Percentiles rank a stretch among this genome's conserved stretches.
These are phyloP conservation scores for Gnomoniopsis smithogilvyi DNA, from an alignment of 2,329 filamentous ascomycete species.

Conservation along the genomic window DNA sequence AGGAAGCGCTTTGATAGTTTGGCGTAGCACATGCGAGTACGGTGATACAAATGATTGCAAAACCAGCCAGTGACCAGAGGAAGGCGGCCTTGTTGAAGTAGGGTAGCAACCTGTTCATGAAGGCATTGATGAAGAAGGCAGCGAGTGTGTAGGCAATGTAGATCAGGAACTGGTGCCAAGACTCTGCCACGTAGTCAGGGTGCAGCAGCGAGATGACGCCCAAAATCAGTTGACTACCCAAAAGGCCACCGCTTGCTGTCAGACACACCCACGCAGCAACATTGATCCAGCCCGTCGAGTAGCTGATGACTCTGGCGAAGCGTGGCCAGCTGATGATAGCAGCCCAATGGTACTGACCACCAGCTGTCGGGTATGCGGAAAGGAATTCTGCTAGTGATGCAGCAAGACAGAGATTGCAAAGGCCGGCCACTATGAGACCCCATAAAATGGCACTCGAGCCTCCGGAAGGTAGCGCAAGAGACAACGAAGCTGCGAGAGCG, in stretches of 20 bases:
- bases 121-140: constrained; percentile 63
- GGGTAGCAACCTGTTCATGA: constrained; percentile 59
- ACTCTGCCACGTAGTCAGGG: constrained; percentile 50
- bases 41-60: constrained; percentile 67
- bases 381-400: constrained; percentile 69
- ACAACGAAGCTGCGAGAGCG: constrained; percentile 44
- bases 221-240: constrained; percentile 65
- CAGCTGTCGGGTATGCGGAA: constrained; percentile 58
- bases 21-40: constrained; percentile 64
- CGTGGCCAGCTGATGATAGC: constrained; percentile 58
- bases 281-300: constrained; percentile 71
- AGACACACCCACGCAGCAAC: constrained; percentile 70
- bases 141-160: constrained; percentile 62
- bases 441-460: constrained; percentile 69
- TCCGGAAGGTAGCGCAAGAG: constrained; percentile 61
- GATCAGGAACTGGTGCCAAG: constrained; percentile 73
- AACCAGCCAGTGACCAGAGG: constrained; percentile 67
- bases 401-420: constrained; percentile 69
- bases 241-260: constrained; percentile 64
- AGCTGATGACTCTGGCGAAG: constrained; percentile 62
- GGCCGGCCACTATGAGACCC: constrained; percentile 60
- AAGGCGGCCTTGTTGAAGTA: constrained; percentile 67
- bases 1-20: constrained; percentile 59
- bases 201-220: constrained; percentile 62
- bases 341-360: constrained; percentile 71